Evolutionary conservation across 2,329 filamentous ascomycete genomes (phyloP).

Genomic region (Penicillium verrucosum): DNA sequence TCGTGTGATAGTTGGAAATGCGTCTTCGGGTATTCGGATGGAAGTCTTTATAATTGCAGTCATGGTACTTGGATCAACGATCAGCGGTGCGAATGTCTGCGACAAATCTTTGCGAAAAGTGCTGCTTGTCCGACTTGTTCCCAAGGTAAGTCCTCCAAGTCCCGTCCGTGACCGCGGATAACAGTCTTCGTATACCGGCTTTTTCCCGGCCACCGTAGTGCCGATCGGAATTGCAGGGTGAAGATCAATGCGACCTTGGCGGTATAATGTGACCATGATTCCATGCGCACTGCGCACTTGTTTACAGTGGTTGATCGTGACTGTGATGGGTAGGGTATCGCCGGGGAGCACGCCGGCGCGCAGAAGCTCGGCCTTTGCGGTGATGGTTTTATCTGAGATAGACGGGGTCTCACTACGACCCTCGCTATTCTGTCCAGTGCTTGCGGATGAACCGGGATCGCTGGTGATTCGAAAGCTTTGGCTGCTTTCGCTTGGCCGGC

Average conservation of each 20-base stretch:
- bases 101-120: slow-evolving; percentile 94
- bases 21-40: slow-evolving; percentile 82
- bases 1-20: slow-evolving; percentile 84
- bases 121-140: slow-evolving; percentile 80
- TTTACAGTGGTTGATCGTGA: slow-evolving; percentile 84
- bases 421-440: slow-evolving; percentile 46
- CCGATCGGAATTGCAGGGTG: slow-evolving; percentile 60
- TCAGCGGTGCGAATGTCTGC: slow-evolving; percentile 82
- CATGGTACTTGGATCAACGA: slow-evolving; percentile 77
- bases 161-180: slow-evolving; percentile 86
- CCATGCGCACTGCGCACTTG: slow-evolving; percentile 86
- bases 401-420: slow-evolving; percentile 51
- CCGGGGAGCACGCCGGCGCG: slow-evolving; percentile 83
- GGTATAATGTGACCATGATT: slow-evolving; percentile 87
- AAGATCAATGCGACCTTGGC: slow-evolving; percentile 86
- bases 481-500: slow-evolving; percentile 64
- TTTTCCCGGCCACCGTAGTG: slow-evolving; percentile 62
- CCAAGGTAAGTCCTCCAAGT: slow-evolving; percentile 79
- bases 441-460: slow-evolving; percentile 42
- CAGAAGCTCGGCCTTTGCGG: slow-evolving; percentile 76
- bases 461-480: slow-evolving; percentile 54
- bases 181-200: slow-evolving; percentile 73
- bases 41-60: slow-evolving; percentile 77
- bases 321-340: slow-evolving; percentile 74
- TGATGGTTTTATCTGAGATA: slow-evolving; percentile 73